phyloP scores from a whole-genome alignment of 2,329 filamentous ascomycete genomes.

The Aspergillus fructus region DNA sequence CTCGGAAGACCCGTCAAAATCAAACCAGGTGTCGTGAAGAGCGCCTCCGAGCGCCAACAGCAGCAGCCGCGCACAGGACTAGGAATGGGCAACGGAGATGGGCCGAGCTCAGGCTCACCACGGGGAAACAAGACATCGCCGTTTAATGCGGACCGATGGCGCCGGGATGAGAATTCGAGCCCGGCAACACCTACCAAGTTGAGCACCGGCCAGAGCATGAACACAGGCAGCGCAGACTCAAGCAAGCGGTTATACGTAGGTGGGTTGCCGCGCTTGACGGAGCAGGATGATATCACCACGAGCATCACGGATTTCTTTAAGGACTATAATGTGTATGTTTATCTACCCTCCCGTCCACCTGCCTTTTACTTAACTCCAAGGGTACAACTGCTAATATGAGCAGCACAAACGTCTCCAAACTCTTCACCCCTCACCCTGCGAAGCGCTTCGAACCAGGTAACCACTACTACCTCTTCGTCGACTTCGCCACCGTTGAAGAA shows the following conservation, averaged over 20 bases:
- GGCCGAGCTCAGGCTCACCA: slow-evolving; percentile 14
- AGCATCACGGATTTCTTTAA: slow-evolving; percentile 47
- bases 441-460: slow-evolving; percentile 54
- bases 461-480: slow-evolving; percentile 67
- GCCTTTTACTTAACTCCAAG: background rate
- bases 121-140: slow-evolving; percentile 21
- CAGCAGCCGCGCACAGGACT: slow-evolving; percentile 10
- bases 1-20: slow-evolving; percentile 62
- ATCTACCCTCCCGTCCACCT: background rate
- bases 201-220: slow-evolving; percentile 30
- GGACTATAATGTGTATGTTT: slow-evolving; percentile 42
- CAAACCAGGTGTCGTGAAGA: slow-evolving; percentile 63
- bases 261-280: slow-evolving; percentile 45
- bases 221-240: slow-evolving; percentile 31
- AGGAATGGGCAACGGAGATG: background rate
- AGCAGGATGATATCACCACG: slow-evolving; percentile 42
- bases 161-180: slow-evolving; percentile 40
- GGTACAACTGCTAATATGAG: background rate
- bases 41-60: slow-evolving; percentile 30
- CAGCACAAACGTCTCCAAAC: slow-evolving; percentile 49
- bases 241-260: slow-evolving; percentile 49
- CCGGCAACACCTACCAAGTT: slow-evolving; percentile 26
- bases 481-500: slow-evolving; percentile 57
- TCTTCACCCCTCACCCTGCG: slow-evolving; percentile 60
- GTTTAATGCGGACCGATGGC: slow-evolving; percentile 44